Percentiles rank a stretch among this genome's conserved stretches.
phyloP scores from a whole-genome alignment of 371 early-diverging fungal species.

The Globomyces sp. region DNA sequence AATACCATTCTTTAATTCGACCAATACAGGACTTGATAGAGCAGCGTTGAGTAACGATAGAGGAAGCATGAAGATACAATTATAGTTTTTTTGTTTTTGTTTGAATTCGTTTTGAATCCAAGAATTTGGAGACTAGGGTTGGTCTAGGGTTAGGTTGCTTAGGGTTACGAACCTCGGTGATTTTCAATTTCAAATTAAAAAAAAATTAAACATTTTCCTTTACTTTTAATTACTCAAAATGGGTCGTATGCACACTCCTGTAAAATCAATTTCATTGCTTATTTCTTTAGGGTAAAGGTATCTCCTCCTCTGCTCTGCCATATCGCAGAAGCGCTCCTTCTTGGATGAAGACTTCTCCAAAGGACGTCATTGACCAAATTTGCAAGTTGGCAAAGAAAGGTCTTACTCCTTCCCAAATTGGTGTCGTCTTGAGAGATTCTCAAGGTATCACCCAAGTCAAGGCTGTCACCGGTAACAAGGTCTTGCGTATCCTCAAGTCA shows the following conservation, averaged over 20 bases:
- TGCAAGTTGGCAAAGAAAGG: slow-evolving; percentile 99
- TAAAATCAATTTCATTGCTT: too few relatives aligned
- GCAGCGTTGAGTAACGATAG: slow-evolving; percentile 87
- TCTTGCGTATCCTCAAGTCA: slow-evolving; percentile 90
- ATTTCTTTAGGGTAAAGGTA: slow-evolving; percentile 68
- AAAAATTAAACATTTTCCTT: slow-evolving; percentile 9
- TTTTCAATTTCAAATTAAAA: not conserved
- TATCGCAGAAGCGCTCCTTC: slow-evolving; percentile 98
- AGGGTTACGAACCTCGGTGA: not conserved
- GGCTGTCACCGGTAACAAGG: slow-evolving; percentile 94
- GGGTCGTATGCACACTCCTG: slow-evolving; percentile 97
- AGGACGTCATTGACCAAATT: slow-evolving; percentile 97
- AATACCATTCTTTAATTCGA: slow-evolving; percentile 93
- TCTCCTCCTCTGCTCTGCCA: slow-evolving; percentile 97
- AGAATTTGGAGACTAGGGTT: not conserved
- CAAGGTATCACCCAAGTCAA: slow-evolving; percentile 98
- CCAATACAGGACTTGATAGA: slow-evolving; percentile 88
- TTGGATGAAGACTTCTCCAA: slow-evolving; percentile 95
- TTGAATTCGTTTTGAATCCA: not conserved
- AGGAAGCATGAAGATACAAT: slow-evolving; percentile 66
- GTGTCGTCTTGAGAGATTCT: slow-evolving; percentile 96
- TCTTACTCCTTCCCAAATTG: slow-evolving; percentile 98
- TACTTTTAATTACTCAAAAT: slow-evolving; percentile 48
- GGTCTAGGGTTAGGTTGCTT: not conserved
- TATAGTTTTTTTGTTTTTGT: not conserved